Evolutionary conservation across 306 rosid genomes (phyloP).

Genomic region (Dryas drummondii): DNA sequence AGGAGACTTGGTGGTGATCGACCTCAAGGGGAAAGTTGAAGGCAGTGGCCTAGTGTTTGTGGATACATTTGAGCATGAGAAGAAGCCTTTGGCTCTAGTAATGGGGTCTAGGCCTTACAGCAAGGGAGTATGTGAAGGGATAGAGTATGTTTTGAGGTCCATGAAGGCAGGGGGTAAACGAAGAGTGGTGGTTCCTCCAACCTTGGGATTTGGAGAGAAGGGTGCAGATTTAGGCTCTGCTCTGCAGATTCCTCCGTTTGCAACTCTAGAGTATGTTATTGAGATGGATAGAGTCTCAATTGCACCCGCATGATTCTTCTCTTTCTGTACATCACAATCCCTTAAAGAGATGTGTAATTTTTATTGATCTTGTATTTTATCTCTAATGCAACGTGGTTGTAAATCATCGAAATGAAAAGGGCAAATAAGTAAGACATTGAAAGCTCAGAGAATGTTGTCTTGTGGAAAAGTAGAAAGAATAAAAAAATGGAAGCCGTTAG

Average conservation of each 20-base stretch:
- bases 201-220: constrained; percentile 68
- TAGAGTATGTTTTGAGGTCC: constrained; percentile 59
- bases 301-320: constrained; percentile 65
- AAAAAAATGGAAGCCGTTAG: too few species aligned
- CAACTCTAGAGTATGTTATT: constrained; percentile 74
- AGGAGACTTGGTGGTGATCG: constrained; percentile 84
- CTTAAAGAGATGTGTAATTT: neutral
- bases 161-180: constrained; percentile 92
- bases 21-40: constrained; percentile 56
- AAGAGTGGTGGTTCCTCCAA: constrained; percentile 70
- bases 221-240: constrained; percentile 86
- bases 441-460: too few species aligned
- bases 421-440: too few species aligned
- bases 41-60: constrained; percentile 67
- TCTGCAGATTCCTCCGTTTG: constrained; percentile 69
- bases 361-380: neutral
- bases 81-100: constrained; percentile 76
- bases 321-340: neutral
- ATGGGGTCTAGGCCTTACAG: constrained; percentile 91
- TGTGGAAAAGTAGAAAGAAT: too few species aligned
- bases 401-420: neutral
- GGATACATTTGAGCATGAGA: constrained; percentile 69
- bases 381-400: neutral
- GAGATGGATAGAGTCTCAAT: constrained; percentile 89
- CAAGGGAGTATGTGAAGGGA: constrained; percentile 90